These are phyloP conservation scores for Trypanosoma grayi DNA, from an alignment of 208 protist species.

Conservation along the genomic window DNA sequence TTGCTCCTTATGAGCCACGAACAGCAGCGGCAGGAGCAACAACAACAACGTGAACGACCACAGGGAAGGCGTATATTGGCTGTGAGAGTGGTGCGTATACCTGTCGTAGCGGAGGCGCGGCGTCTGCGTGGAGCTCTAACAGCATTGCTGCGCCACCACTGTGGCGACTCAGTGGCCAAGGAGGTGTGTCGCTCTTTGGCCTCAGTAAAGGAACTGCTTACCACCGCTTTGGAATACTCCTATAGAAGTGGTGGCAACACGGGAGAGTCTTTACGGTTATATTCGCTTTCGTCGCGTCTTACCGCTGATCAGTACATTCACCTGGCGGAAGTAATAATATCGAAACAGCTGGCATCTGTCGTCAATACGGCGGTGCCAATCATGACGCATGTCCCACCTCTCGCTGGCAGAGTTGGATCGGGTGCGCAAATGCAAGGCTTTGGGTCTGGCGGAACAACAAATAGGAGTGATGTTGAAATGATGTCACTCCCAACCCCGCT, in stretches of 20 bases:
- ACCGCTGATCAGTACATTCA: neutral
- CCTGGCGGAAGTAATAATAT: constrained; percentile 12
- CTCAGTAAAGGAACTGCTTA: constrained; percentile 13
- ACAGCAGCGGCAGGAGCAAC: neutral
- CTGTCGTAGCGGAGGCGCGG: neutral
- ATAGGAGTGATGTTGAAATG: neutral
- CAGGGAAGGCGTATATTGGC: neutral
- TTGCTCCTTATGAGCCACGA: constrained; percentile 6
- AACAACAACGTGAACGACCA: neutral
- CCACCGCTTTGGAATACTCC: neutral
- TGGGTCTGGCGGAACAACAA: too few species aligned
- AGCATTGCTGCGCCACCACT: constrained; percentile 7
- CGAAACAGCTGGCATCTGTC: neutral
- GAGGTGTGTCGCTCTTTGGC: neutral
- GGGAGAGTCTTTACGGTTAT: neutral
- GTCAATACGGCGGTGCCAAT: neutral
- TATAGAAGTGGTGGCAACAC: neutral
- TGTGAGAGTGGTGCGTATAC: constrained; percentile 8
- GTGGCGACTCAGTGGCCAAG: neutral
- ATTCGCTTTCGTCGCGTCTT: neutral
- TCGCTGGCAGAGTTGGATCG: neutral
- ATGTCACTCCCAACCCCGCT: neutral
- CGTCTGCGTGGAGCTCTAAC: neutral
- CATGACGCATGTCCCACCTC: neutral
- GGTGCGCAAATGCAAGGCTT: neutral